Percentiles rank a stretch among this genome's conserved stretches.
Conservation (phyloP, 2,329 filamentous ascomycete genomes). For the Talaromyces sp. region DNA sequence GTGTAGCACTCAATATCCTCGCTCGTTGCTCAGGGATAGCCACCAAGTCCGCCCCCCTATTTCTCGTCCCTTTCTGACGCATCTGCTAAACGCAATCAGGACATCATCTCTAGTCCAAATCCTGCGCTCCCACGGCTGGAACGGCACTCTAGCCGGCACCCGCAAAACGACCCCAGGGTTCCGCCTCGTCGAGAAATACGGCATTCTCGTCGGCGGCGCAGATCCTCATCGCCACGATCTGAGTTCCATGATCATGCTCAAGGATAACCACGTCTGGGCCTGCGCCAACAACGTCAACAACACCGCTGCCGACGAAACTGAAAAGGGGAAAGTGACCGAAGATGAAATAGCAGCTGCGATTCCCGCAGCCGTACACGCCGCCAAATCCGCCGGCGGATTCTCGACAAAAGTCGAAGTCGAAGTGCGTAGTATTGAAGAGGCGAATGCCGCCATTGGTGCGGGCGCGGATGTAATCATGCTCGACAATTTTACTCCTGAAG, state of each 20-base stretch:
- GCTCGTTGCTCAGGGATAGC: slow-evolving; percentile 90
- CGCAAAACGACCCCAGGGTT: slow-evolving; percentile 97
- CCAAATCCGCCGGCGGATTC: slow-evolving; percentile 81
- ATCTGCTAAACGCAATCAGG: not conserved
- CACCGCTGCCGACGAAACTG: slow-evolving; percentile 19
- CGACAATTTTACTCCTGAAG: slow-evolving; percentile 85
- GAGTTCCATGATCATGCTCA: slow-evolving; percentile 95
- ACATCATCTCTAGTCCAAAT: slow-evolving; percentile 46
- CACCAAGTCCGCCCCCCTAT: slow-evolving; percentile 48
- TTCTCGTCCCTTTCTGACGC: not conserved
- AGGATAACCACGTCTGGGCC: slow-evolving; percentile 98
- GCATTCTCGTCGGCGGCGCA: slow-evolving; percentile 89
- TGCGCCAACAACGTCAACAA: slow-evolving; percentile 50
- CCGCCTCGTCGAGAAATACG: slow-evolving; percentile 94
- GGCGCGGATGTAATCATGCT: slow-evolving; percentile 97
- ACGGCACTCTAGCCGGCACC: slow-evolving; percentile 83
- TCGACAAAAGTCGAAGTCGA: slow-evolving; percentile 94
- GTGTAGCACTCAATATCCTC: slow-evolving; percentile 86
- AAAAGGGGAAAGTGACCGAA: not conserved
- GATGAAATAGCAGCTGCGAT: slow-evolving; percentile 59
- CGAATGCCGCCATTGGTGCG: slow-evolving; percentile 83
- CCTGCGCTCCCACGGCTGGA: slow-evolving; percentile 64
- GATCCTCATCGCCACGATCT: slow-evolving; percentile 91
- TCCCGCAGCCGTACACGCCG: slow-evolving; percentile 76
- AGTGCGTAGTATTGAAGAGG: slow-evolving; percentile 81